phyloP scores from a whole-genome alignment of 2,329 filamentous ascomycete species.

The Didymosphaeria variabile region DNA sequence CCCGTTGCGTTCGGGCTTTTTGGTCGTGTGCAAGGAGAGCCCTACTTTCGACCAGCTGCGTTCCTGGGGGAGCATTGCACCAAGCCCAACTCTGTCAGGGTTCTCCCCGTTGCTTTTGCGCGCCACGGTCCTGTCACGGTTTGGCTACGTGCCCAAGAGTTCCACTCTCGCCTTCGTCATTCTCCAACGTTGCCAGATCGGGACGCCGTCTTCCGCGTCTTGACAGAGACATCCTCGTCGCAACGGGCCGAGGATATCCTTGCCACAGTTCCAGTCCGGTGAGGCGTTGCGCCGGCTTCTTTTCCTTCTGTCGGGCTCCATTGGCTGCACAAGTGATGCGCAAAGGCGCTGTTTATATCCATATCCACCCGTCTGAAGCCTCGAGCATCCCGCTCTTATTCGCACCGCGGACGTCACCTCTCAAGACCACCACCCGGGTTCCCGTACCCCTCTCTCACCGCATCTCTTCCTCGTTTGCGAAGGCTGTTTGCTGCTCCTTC shows the following conservation, averaged over 20 bases:
- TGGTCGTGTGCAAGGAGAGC: constrained; percentile 45
- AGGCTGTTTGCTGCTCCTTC: constrained; percentile 13
- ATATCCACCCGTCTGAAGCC: constrained; percentile 45
- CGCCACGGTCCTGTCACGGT: constrained; percentile 40
- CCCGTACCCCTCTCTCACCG: constrained; percentile 15
- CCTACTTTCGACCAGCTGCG: constrained; percentile 43
- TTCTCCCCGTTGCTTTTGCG: constrained; percentile 48
- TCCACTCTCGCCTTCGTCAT: constrained; percentile 34
- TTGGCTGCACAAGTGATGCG: constrained; percentile 48
- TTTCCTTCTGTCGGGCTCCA: constrained; percentile 46
- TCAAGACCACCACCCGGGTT: constrained; percentile 20
- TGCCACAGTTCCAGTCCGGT: constrained; percentile 38
- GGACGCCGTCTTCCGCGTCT: constrained; percentile 45
- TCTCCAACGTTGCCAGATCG: constrained; percentile 50
- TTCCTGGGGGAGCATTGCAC: constrained; percentile 39
- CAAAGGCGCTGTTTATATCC: constrained; percentile 48
- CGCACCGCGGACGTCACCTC: constrained; percentile 37
- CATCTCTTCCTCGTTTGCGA: background rate
- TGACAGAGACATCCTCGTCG: constrained; percentile 45
- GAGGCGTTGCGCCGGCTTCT: constrained; percentile 48
- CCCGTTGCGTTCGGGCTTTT: constrained; percentile 41
- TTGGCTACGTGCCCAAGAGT: constrained; percentile 42
- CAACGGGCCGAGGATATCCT: constrained; percentile 50
- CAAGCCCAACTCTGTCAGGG: constrained; percentile 35
- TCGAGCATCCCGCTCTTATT: constrained; percentile 34